Percentiles rank a stretch among this genome's conserved stretches.
These are phyloP conservation scores for Hygrophila difformis DNA, from an alignment of 257 asterid species.

Conservation along the genomic window DNA sequence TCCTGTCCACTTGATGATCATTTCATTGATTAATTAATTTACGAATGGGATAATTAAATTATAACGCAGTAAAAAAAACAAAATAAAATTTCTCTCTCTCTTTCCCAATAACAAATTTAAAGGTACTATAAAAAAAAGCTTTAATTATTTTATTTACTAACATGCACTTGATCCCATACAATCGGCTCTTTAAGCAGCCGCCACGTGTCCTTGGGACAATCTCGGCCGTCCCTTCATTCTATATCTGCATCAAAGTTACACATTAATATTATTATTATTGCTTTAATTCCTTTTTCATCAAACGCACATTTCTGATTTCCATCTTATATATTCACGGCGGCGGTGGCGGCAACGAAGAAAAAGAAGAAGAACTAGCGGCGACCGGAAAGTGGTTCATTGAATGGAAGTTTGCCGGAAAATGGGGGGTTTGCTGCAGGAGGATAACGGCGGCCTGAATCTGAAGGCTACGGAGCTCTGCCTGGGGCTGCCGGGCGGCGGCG, in stretches of 20 bases:
- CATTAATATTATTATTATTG: too few species aligned
- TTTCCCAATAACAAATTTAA: not conserved
- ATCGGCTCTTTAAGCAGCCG: slow-evolving; percentile 20
- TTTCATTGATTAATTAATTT: slow-evolving; percentile 20
- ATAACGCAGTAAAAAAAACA: slow-evolving; percentile 17
- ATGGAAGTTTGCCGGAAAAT: slow-evolving; percentile 27
- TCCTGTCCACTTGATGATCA: too few species aligned
- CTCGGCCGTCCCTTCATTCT: slow-evolving; percentile 22
- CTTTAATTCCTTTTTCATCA: slow-evolving; percentile 32
- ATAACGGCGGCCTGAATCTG: slow-evolving; percentile 25
- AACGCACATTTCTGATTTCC: too few species aligned
- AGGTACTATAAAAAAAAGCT: slow-evolving; percentile 1
- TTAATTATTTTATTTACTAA: slow-evolving; percentile 43
- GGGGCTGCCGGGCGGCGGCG: slow-evolving; percentile 45
- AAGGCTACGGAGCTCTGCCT: slow-evolving; percentile 53
- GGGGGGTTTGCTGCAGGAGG: slow-evolving; percentile 11
- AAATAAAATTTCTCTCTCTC: slow-evolving; percentile 6
- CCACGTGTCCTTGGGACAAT: slow-evolving; percentile 59
- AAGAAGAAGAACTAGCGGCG: not conserved
- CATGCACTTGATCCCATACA: slow-evolving; percentile 73
- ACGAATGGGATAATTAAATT: slow-evolving; percentile 18
- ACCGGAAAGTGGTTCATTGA: not conserved
- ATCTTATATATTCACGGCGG: too few species aligned
- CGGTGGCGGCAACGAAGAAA: slow-evolving; percentile 3
- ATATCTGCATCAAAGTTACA: slow-evolving; percentile 21